phyloP scores from a whole-genome alignment of 2,329 filamentous ascomycete genomes.

The Trichoderma simmonsii region DNA sequence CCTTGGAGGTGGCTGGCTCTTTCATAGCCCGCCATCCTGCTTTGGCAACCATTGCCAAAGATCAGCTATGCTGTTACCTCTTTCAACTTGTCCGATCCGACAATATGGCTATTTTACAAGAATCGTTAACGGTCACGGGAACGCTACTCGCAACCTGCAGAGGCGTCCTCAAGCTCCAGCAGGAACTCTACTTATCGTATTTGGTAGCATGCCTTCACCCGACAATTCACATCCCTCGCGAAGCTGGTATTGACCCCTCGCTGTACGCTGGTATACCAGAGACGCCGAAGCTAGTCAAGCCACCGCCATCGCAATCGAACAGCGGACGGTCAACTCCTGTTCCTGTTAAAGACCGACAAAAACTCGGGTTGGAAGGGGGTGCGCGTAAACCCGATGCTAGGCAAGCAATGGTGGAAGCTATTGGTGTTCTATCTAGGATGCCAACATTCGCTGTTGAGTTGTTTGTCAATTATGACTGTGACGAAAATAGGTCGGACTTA shows the following conservation, averaged over 20 bases:
- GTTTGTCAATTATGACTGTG: slow-evolving; percentile 97
- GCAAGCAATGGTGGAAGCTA: slow-evolving; percentile 97
- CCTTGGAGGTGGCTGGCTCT: slow-evolving; percentile 90
- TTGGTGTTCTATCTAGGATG: slow-evolving; percentile 87
- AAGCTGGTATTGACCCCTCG: slow-evolving; percentile 83
- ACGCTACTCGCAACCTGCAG: slow-evolving; percentile 89
- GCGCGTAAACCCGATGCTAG: slow-evolving; percentile 89
- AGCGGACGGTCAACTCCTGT: slow-evolving; percentile 89
- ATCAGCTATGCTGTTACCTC: slow-evolving; percentile 87
- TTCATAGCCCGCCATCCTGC: slow-evolving; percentile 92
- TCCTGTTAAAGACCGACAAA: slow-evolving; percentile 86
- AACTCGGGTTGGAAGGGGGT: slow-evolving; percentile 87
- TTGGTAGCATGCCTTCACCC: slow-evolving; percentile 91
- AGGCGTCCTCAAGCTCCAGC: slow-evolving; percentile 87
- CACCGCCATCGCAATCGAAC: slow-evolving; percentile 64
- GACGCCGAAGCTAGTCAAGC: slow-evolving; percentile 81
- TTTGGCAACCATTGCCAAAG: slow-evolving; percentile 81
- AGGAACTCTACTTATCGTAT: slow-evolving; percentile 94
- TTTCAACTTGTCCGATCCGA: slow-evolving; percentile 96
- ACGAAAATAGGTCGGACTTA: slow-evolving; percentile 83
- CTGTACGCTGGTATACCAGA: slow-evolving; percentile 93
- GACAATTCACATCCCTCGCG: slow-evolving; percentile 87
- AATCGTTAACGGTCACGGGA: slow-evolving; percentile 86
- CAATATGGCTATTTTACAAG: slow-evolving; percentile 91
- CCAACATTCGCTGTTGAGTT: slow-evolving; percentile 92